These are phyloP conservation scores for Vitis vinifera DNA, from an alignment of 164 flowering plant species.

Conservation along the genomic window ASM3070453v1 NC_081816.1:3495501-3496000, in stretches of 20 bases:
- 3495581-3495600: background rate
- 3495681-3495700: constrained; percentile 33
- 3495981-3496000: too few species aligned
- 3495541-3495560: constrained; percentile 5
- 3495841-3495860: constrained; percentile 18
- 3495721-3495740: constrained; percentile 29
- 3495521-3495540: constrained; percentile 25
- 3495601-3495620: background rate
- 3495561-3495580: background rate
- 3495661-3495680: constrained; percentile 39
- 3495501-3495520: constrained; percentile 22
- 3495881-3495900: background rate
- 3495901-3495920: too few species aligned
- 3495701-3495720: constrained; percentile 31
- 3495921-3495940: too few species aligned
- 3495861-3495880: constrained; percentile 4
- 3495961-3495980: too few species aligned
- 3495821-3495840: constrained; percentile 25
- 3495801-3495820: constrained; percentile 26
- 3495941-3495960: too few species aligned
- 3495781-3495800: constrained; percentile 29
- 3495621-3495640: constrained; percentile 24
- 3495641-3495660: constrained; percentile 33
- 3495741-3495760: constrained; percentile 23
- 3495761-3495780: constrained; percentile 32